Percentiles rank a stretch among this genome's conserved stretches.
These are phyloP conservation scores for Penicillium manginii DNA, from an alignment of 495 filamentous ascomycete genomes.

Conservation along the genomic window DNA sequence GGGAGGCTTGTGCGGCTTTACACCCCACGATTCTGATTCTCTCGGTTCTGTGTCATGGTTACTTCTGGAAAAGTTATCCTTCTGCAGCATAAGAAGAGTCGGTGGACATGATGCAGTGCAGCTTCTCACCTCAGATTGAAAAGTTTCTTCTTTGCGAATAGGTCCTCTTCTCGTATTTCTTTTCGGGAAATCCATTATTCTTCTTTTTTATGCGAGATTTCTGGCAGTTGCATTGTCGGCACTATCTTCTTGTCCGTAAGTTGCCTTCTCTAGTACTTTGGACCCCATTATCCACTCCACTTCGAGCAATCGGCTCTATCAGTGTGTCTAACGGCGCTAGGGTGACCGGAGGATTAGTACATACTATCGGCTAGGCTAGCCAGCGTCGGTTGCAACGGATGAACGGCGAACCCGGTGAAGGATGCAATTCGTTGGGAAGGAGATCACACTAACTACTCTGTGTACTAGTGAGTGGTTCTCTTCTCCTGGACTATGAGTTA, in stretches of 20 bases:
- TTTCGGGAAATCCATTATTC: not conserved
- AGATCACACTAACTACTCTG: not conserved
- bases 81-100: constrained; percentile 6
- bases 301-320: not conserved
- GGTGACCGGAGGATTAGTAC: constrained; percentile 4
- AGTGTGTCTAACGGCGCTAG: not conserved
- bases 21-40: constrained; percentile 11
- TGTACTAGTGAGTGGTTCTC: not conserved
- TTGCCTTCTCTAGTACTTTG: not conserved
- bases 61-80: constrained; percentile 1
- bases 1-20: not conserved
- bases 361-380: constrained; percentile 5
- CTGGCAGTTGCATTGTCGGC: not conserved
- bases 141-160: not conserved
- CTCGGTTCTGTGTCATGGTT: constrained; percentile 4
- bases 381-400: not conserved
- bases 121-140: constrained; percentile 5
- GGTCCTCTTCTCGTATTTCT: not conserved
- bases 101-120: constrained; percentile 7
- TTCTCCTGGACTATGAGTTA: not conserved
- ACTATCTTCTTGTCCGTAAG: not conserved
- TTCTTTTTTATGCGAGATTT: too few relatives aligned
- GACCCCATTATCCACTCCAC: not conserved
- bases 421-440: constrained; percentile 11
- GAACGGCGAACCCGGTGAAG: constrained; percentile 5